Conservation (phyloP, 2,329 filamentous ascomycete genomes). For the Fusarium camptoceras region DNA sequence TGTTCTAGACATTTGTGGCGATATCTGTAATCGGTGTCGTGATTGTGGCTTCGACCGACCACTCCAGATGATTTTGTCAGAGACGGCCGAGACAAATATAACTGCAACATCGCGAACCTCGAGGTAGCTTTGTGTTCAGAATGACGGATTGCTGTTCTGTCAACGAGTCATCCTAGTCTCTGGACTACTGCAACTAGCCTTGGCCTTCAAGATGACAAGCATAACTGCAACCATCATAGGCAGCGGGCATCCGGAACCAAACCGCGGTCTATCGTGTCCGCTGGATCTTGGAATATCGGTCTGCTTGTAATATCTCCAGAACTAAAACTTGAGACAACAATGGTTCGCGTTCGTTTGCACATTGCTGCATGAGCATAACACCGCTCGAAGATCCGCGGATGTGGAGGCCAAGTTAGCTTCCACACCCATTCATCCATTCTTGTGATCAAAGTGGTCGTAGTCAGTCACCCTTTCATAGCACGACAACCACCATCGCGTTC, state of each 20-base stretch:
- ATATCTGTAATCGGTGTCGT: not conserved
- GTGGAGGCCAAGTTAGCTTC: conserved; percentile 22
- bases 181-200: conserved; percentile 25
- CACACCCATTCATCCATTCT: conserved; percentile 3
- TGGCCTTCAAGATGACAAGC: conserved; percentile 36
- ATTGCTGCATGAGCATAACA: conserved; percentile 44
- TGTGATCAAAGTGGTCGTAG: conserved; percentile 11
- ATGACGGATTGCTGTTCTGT: not conserved
- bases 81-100: conserved; percentile 1
- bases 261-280: conserved; percentile 11
- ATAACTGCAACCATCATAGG: conserved; percentile 33
- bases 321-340: conserved; percentile 10
- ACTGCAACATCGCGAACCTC: conserved; percentile 4
- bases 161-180: conserved; percentile 16
- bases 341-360: conserved; percentile 14
- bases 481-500: conserved; percentile 13
- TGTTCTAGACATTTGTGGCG: conserved; percentile 14
- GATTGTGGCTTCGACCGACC: conserved; percentile 21
- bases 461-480: conserved; percentile 7
- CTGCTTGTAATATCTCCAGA: conserved; percentile 9
- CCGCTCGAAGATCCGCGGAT: conserved; percentile 36
- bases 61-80: not conserved
- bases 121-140: not conserved
- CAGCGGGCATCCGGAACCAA: conserved; percentile 7
- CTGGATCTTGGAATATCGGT: conserved; percentile 17